A percentile compares a stretch with the other conserved stretches of the same genome.
These are phyloP conservation scores for Polytrichum formosum DNA, from an alignment of 225 moss, liverwort and hornwort species.

Conservation along the genomic window DNA sequence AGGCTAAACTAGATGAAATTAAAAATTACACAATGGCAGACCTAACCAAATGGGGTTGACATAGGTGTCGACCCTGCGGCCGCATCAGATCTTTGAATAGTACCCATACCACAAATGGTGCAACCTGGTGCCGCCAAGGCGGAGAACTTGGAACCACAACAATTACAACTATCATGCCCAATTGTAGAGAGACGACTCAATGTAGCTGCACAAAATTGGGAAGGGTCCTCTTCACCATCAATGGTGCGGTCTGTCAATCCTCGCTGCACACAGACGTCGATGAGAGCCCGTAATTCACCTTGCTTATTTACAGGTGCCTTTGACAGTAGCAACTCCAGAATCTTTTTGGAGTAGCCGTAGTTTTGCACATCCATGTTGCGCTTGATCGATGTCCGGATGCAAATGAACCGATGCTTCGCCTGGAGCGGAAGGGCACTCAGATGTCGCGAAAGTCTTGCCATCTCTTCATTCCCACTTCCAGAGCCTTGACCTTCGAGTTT, in stretches of 20 bases:
- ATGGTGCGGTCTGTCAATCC: constrained; percentile 84
- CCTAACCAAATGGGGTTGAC: constrained; percentile 79
- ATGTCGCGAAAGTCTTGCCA: constrained; percentile 93
- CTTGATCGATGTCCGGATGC: constrained; percentile 97
- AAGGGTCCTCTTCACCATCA: constrained; percentile 94
- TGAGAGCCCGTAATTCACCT: constrained; percentile 79
- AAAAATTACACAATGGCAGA: constrained; percentile 6
- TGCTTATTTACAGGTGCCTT: constrained; percentile 97
- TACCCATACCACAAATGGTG: constrained; percentile 98
- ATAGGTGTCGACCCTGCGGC: constrained; percentile 56
- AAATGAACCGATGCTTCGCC: constrained; percentile 93
- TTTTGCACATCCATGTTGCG: constrained; percentile 99
- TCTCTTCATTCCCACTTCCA: constrained; percentile 91
- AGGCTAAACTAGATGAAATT: not conserved
- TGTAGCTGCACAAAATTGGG: constrained; percentile 97
- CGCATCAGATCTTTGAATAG: constrained; percentile 90
- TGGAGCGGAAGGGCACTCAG: constrained; percentile 90
- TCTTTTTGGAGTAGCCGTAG: constrained; percentile 88
- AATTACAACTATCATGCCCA: constrained; percentile 87
- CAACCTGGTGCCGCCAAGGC: constrained; percentile 90
- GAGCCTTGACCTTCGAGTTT: constrained; percentile 95
- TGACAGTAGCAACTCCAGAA: constrained; percentile 87
- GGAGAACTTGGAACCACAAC: constrained; percentile 90
- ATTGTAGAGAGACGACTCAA: constrained; percentile 94
- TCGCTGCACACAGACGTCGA: constrained; percentile 76